These are phyloP conservation scores for Beauveria varroae DNA, from an alignment of 2,329 filamentous ascomycete genomes.

Conservation along the genomic window DNA sequence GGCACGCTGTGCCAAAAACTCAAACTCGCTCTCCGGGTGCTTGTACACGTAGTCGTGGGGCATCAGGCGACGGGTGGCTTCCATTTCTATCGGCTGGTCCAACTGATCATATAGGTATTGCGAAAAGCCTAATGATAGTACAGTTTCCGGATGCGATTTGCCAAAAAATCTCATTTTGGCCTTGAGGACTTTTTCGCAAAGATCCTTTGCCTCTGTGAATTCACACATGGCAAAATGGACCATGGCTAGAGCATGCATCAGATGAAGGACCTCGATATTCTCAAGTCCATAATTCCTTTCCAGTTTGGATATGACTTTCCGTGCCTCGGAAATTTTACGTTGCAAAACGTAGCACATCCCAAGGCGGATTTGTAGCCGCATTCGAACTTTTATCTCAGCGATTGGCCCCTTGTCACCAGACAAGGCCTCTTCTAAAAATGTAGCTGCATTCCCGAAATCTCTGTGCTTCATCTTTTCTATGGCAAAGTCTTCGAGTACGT, in stretches of 20 bases:
- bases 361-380: not conserved
- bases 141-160: not conserved
- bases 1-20: not conserved
- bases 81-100: not conserved
- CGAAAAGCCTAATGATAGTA: not conserved
- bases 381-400: not conserved
- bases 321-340: not conserved
- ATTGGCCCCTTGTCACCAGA: not conserved
- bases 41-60: not conserved
- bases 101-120: not conserved
- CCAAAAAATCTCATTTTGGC: not conserved
- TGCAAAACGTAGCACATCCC: slow-evolving; percentile 2
- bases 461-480: not conserved
- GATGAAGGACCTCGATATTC: not conserved
- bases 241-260: not conserved
- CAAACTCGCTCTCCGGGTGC: not conserved
- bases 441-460: not conserved
- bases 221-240: not conserved
- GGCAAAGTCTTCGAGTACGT: not conserved
- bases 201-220: not conserved
- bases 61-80: not conserved
- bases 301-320: not conserved
- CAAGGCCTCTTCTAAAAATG: not conserved
- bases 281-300: not conserved
- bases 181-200: not conserved